These are phyloP conservation scores for Heterobasidion irregulare DNA, from an alignment of 1,284 basidiomycete species.

Conservation along the genomic window DNA sequence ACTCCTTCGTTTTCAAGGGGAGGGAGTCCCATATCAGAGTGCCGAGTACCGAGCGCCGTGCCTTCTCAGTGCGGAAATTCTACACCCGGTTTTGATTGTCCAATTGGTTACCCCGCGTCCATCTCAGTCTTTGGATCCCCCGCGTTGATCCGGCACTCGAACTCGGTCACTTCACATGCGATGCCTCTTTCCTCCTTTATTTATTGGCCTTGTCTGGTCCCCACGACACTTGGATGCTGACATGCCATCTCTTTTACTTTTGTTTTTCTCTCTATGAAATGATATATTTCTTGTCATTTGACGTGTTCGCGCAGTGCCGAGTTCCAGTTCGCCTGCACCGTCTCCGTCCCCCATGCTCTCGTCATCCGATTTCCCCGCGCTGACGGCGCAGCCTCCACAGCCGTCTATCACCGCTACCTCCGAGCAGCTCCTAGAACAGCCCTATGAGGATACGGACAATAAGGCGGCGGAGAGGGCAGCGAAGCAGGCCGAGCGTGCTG, in stretches of 20 bases:
- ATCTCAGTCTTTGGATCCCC: background rate
- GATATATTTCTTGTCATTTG: conserved; percentile 16
- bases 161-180: background rate
- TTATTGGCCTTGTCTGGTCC: conserved; percentile 20
- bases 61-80: conserved; percentile 76
- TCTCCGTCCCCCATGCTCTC: conserved; percentile 39
- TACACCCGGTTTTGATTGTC: conserved; percentile 36
- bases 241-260: conserved; percentile 20
- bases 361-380: conserved; percentile 63
- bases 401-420: conserved; percentile 16
- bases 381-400: conserved; percentile 25
- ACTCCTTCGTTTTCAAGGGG: conserved; percentile 43
- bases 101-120: background rate
- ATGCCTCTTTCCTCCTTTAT: conserved; percentile 3
- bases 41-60: conserved; percentile 77
- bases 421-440: conserved; percentile 8
- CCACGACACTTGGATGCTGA: conserved; percentile 23
- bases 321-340: conserved; percentile 37
- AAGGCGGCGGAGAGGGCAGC: conserved; percentile 26
- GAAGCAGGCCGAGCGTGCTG: conserved; percentile 12
- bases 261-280: conserved; percentile 19
- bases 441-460: conserved; percentile 23
- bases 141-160: background rate
- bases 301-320: conserved; percentile 38
- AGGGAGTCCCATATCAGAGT: conserved; percentile 66